Percentiles rank a stretch among this genome's conserved stretches.
Conservation (phyloP, 129 eudicot genomes). For the Artemisia argyi region DNA sequence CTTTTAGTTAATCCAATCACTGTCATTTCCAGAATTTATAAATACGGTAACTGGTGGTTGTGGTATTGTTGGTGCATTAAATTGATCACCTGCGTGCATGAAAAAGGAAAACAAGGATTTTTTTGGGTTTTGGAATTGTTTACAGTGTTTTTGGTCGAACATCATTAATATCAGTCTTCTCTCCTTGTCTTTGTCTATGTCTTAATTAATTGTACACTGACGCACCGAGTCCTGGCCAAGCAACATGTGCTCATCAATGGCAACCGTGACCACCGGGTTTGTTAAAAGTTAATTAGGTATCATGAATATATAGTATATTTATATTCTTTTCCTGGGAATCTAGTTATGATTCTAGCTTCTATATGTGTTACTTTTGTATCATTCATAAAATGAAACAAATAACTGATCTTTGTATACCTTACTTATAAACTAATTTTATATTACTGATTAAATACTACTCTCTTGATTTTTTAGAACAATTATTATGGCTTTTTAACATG, state of each 20-base stretch:
- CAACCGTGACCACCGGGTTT: slow-evolving; percentile 33
- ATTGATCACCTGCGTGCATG: slow-evolving; percentile 19
- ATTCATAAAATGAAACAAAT: too few species aligned
- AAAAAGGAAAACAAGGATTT: slow-evolving; percentile 10
- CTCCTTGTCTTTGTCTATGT: slow-evolving; percentile 2
- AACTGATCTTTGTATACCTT: too few species aligned
- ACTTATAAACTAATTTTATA: too few species aligned
- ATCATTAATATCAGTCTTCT: slow-evolving; percentile 15
- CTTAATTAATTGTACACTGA: not conserved
- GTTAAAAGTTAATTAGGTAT: not conserved
- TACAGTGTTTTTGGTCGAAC: slow-evolving; percentile 18
- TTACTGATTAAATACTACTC: too few species aligned
- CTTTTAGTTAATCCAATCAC: too few species aligned
- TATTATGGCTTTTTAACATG: too few species aligned
- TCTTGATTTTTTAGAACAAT: too few species aligned
- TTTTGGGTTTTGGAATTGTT: not conserved
- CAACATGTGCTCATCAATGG: slow-evolving; percentile 33
- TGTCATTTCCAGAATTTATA: too few species aligned
- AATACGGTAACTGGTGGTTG: slow-evolving; percentile 4
- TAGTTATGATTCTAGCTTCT: too few species aligned
- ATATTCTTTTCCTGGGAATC: too few species aligned
- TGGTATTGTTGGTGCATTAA: slow-evolving; percentile 26
- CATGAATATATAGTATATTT: too few species aligned
- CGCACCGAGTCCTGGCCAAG: slow-evolving; percentile 13
- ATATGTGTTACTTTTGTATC: too few species aligned